Base-by-base conservation (phyloP, 1,284 basidiomycete species). In the Apiotrichum porosum region DNA sequence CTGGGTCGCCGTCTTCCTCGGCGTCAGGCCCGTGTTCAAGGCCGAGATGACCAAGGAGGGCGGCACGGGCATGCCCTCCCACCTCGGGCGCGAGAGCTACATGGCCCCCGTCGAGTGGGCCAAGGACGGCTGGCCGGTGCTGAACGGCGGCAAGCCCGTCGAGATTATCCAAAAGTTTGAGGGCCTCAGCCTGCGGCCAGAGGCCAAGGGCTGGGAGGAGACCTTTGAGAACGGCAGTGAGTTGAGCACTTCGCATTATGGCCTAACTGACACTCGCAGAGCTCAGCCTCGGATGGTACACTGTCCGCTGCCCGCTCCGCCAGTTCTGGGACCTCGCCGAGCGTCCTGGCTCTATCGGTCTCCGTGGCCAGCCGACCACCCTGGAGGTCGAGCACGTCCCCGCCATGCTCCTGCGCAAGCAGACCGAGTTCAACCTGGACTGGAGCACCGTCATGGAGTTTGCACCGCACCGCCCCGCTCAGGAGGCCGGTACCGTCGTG, bases 61-160 rank as follows among this genome's bases (percentile, higher is more conserved):
- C 26, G 12, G 6, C 19, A 32, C 24, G 12, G 37, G 44, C 18
- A 47, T 47, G 50, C 36, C 39, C 26, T 37, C 39, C 19, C 52
- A 54, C 9, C 45, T 58, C 14, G 57, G 57, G 5, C 36, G 57
- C 14, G 57, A 58, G 37, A 55, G 54, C 9, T 58, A 52, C 35
- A 31, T 58, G 44, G 47, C 51, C 13, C 53, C 57, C 3, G 37
- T 58, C 40, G 54, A 56, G 37, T 58, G 57, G 57, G 36, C 54
- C 14, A n/a, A n/a, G n/a, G 57, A 56, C 17, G 57, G 51, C 6
- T 58, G 57, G 57, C 57, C 57, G 18, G 46, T 51, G 19, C 42
- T 58, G 18, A 58, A 58, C 34, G 13, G 21, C 10, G 17, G 43
- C 12, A 35, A 49, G 32, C 30, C 19, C 21, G 30, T 49, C 4